Evolutionary conservation across 352 stramenopile species (phyloP).

Genomic region (Elongisporangium senticosum): DNA sequence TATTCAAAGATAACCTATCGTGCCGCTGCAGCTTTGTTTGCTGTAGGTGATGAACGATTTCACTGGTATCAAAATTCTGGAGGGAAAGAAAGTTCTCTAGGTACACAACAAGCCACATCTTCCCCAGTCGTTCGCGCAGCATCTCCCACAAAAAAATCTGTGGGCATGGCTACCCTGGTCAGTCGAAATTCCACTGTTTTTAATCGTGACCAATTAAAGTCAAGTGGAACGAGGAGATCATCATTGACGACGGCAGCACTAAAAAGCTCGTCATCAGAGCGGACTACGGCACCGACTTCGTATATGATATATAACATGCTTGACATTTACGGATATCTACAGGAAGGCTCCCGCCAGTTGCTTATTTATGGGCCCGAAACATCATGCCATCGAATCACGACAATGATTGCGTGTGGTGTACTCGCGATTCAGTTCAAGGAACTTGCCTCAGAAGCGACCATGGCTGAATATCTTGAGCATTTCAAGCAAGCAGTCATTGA

Average conservation of each 20-base stretch:
- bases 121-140: background rate
- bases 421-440: slow-evolving; percentile 56
- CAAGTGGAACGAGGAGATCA: slow-evolving; percentile 2
- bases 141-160: background rate
- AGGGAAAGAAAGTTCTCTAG: slow-evolving; percentile 14
- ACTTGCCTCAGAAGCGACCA: slow-evolving; percentile 19
- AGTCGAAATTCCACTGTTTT: background rate
- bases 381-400: slow-evolving; percentile 30
- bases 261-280: slow-evolving; percentile 20
- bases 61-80: slow-evolving; percentile 52
- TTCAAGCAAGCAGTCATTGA: slow-evolving; percentile 47
- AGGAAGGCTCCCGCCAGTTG: slow-evolving; percentile 30
- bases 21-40: slow-evolving; percentile 31
- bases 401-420: slow-evolving; percentile 42
- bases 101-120: background rate
- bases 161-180: background rate
- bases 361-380: slow-evolving; percentile 39
- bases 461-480: slow-evolving; percentile 31
- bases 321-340: slow-evolving; percentile 43
- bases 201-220: background rate
- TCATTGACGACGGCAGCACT: slow-evolving; percentile 19
- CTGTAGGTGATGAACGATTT: slow-evolving; percentile 48
- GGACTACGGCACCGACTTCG: slow-evolving; percentile 19
- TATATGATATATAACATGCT: slow-evolving; percentile 42
- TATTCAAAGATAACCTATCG: slow-evolving; percentile 24